A percentile compares a stretch with the other conserved stretches of the same genome.
Conservation (phyloP, 495 filamentous ascomycete species). For the Penicillium fimorum region DNA sequence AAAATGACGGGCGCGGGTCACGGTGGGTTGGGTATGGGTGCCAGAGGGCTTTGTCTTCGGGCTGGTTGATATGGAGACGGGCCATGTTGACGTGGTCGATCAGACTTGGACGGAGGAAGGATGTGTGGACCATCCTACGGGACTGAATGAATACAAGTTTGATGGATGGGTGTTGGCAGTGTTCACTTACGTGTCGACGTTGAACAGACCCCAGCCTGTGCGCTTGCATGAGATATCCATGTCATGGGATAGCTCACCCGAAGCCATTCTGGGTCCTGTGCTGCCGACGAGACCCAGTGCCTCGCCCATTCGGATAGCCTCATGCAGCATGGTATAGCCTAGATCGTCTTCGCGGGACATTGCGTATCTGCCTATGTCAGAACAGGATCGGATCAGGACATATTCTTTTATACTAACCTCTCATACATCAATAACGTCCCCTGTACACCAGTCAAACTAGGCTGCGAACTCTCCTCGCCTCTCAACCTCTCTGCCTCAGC, state of each 20-base stretch:
- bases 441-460: conserved; percentile 39
- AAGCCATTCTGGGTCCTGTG: conserved; percentile 18
- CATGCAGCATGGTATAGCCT: conserved; percentile 45
- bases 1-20: conserved; percentile 29
- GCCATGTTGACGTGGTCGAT: conserved; percentile 38
- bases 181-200: conserved; percentile 43
- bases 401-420: conserved; percentile 22
- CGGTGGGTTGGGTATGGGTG: conserved; percentile 42
- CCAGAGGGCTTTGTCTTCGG: conserved; percentile 31
- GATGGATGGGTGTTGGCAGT: not conserved
- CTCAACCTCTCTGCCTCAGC: conserved; percentile 42
- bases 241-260: conserved; percentile 29
- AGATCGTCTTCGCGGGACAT: conserved; percentile 43
- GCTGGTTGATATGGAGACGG: conserved; percentile 18
- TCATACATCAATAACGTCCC: conserved; percentile 45
- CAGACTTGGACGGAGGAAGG: conserved; percentile 40
- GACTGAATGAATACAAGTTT: not conserved
- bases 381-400: not conserved
- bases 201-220: conserved; percentile 46
- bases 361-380: conserved; percentile 31
- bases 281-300: conserved; percentile 37
- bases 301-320: conserved; percentile 41
- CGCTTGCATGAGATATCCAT: conserved; percentile 37
- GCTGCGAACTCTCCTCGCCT: conserved; percentile 22
- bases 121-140: conserved; percentile 40